Percentiles rank a stretch among this genome's conserved stretches.
phyloP scores from a whole-genome alignment of 202 grass and related monocot genomes.

The Zizania palustris region DNA sequence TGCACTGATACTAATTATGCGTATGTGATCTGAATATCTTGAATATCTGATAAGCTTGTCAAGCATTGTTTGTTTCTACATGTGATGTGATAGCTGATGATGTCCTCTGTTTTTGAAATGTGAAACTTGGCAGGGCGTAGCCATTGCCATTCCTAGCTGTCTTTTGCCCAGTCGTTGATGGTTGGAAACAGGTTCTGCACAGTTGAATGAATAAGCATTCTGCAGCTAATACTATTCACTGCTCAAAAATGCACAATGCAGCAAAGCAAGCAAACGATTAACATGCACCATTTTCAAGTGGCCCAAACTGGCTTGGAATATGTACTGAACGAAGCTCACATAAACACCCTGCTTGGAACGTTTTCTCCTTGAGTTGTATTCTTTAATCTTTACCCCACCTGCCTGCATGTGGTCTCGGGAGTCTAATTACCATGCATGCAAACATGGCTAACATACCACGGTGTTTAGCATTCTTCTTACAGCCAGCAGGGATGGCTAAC shows the following conservation, averaged over 20 bases:
- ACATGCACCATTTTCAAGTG: not conserved
- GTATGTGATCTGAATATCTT: too few species aligned
- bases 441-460: constrained; percentile 25
- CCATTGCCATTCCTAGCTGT: too few species aligned
- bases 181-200: too few species aligned
- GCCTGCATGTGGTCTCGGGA: constrained; percentile 11
- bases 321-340: constrained; percentile 15
- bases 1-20: too few species aligned
- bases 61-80: too few species aligned
- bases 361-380: constrained; percentile 17
- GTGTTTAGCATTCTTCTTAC: constrained; percentile 31
- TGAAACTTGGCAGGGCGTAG: too few species aligned
- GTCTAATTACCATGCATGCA: constrained; percentile 33
- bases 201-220: not conserved
- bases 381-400: not conserved
- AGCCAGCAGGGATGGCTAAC: constrained; percentile 45
- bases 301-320: constrained; percentile 3
- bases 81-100: too few species aligned
- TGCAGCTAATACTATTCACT: not conserved
- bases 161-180: too few species aligned
- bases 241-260: not conserved
- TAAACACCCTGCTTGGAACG: constrained; percentile 28
- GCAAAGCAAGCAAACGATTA: not conserved
- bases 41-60: too few species aligned
- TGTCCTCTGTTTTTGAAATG: too few species aligned